Percentiles rank a stretch among this genome's conserved stretches.
These are phyloP conservation scores for Leptodontidium sp. DNA, from an alignment of 2,329 filamentous ascomycete species.

Conservation along the genomic window DNA sequence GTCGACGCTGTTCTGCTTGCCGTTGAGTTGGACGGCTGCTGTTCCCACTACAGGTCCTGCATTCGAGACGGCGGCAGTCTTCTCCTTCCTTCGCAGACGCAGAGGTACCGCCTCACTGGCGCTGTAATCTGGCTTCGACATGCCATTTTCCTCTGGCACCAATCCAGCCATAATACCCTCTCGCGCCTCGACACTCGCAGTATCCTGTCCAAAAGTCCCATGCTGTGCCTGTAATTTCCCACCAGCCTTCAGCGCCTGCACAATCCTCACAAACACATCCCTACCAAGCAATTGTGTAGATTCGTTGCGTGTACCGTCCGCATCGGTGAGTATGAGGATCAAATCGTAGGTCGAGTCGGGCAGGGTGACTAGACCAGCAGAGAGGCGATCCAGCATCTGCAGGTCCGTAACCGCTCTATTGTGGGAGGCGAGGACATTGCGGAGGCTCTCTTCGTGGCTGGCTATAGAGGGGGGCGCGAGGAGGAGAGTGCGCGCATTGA, in stretches of 20 bases:
- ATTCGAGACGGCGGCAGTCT: conserved; percentile 53
- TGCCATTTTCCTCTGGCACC: conserved; percentile 67
- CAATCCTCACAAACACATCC: conserved; percentile 72
- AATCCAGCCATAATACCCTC: conserved; percentile 88
- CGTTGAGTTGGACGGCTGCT: conserved; percentile 43
- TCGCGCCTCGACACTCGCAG: conserved; percentile 60
- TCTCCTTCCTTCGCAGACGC: conserved; percentile 65
- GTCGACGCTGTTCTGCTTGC: conserved; percentile 43
- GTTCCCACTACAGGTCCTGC: conserved; percentile 47
- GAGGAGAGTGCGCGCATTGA: conserved; percentile 71
- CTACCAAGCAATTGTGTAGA: conserved; percentile 71
- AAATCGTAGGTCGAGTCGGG: conserved; percentile 82
- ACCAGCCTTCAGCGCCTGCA: conserved; percentile 73
- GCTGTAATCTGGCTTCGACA: conserved; percentile 73
- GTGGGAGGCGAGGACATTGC: conserved; percentile 73
- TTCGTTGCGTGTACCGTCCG: conserved; percentile 70
- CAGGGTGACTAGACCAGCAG: conserved; percentile 80
- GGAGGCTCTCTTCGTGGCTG: conserved; percentile 81
- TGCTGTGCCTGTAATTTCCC: conserved; percentile 75
- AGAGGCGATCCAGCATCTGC: conserved; percentile 96
- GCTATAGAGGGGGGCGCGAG: conserved; percentile 92
- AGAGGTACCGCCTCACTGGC: conserved; percentile 53
- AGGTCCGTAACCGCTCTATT: conserved; percentile 83
- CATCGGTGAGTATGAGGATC: conserved; percentile 83
- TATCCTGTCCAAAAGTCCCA: conserved; percentile 60